Conservation (phyloP, 257 asterid species). For the Gentiana dahurica region DNA sequence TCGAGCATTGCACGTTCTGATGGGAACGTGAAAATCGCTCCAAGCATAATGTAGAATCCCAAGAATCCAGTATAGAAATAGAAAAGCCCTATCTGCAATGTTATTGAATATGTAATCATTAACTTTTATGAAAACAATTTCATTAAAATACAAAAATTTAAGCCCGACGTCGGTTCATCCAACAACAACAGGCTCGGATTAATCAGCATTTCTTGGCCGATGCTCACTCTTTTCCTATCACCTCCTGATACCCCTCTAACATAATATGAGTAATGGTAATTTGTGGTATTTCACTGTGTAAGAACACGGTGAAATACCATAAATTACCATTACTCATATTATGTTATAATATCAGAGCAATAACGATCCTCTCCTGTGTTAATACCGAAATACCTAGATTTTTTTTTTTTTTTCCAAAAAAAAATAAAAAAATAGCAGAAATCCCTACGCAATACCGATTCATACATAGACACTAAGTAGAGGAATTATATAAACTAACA, state of each 20-base stretch:
- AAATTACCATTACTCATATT: too few species aligned
- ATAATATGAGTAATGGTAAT: too few species aligned
- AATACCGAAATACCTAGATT: too few species aligned
- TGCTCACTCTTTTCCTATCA: conserved; percentile 70
- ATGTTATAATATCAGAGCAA: too few species aligned
- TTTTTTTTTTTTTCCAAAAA: too few species aligned
- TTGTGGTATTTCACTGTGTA: too few species aligned
- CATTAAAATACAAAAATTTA: conserved; percentile 22
- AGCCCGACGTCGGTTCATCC: conserved; percentile 84
- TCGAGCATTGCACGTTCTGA: conserved; percentile 54
- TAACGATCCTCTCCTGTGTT: too few species aligned
- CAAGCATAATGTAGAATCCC: conserved; percentile 76
- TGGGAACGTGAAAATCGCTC: conserved; percentile 68
- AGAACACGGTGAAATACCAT: too few species aligned
- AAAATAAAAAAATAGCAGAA: too few species aligned
- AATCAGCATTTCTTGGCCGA: conserved; percentile 80
- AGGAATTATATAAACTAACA: too few species aligned
- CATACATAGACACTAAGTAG: too few species aligned
- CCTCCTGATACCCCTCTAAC: conserved; percentile 88
- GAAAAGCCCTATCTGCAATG: conserved; percentile 61
- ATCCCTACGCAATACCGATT: too few species aligned
- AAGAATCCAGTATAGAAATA: conserved; percentile 86
- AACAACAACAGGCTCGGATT: conserved; percentile 63
- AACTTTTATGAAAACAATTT: neutral
- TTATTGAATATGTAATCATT: neutral